A percentile compares a stretch with the other conserved stretches of the same genome.
Evolutionary conservation across 768 basidiomycete genomes (phyloP).

Genomic region (Mrakia gelida): DNA sequence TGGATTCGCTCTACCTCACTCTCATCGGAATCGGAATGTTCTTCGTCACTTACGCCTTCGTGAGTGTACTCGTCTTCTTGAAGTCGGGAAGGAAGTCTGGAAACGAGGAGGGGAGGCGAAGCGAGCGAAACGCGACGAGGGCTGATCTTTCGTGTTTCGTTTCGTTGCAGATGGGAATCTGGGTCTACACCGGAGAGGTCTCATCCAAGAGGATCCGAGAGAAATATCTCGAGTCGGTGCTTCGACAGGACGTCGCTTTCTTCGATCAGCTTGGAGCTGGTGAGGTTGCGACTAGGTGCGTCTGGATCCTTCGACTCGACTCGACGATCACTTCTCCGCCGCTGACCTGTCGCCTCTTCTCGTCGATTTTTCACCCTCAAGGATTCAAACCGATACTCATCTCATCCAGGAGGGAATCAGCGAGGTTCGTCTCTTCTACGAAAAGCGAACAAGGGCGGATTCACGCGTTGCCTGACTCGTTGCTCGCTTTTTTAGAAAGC

Average conservation of each 20-base stretch:
- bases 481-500: constrained; percentile 7
- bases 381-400: constrained; percentile 32
- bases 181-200: constrained; percentile 58
- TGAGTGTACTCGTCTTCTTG: neutral
- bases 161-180: constrained; percentile 55
- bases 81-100: no score
- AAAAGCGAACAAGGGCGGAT: no score
- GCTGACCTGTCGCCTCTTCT: no score
- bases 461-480: neutral
- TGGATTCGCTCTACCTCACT: constrained; percentile 62
- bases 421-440: neutral
- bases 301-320: constrained; percentile 52
- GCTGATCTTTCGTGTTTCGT: no score
- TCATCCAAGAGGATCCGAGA: constrained; percentile 75
- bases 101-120: no score
- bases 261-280: constrained; percentile 88
- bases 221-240: constrained; percentile 64
- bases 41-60: constrained; percentile 52
- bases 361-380: constrained; percentile 46
- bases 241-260: constrained; percentile 79
- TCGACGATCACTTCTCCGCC: no score
- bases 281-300: constrained; percentile 69
- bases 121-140: no score
- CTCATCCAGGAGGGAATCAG: constrained; percentile 28
- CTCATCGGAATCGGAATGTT: constrained; percentile 65